Conservation (phyloP, 108 stramenopile species). For the Pseudonitzschia delicatissima region DNA sequence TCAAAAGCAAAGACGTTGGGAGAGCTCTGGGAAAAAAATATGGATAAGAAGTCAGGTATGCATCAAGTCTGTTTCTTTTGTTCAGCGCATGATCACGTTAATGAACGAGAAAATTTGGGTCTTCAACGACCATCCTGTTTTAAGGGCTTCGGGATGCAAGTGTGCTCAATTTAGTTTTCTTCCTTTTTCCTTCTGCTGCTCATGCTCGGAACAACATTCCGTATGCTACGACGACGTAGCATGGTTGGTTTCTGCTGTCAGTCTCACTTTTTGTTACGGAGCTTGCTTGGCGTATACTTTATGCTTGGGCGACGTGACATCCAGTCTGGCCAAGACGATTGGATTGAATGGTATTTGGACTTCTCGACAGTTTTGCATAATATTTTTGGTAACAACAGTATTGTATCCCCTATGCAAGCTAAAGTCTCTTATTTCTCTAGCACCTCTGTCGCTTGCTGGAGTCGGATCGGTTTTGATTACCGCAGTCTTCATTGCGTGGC, state of each 20-base stretch:
- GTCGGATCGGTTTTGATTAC: constrained; percentile 64
- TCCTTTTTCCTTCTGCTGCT: too few species aligned
- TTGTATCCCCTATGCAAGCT: constrained; percentile 74
- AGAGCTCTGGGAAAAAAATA: constrained; percentile 83
- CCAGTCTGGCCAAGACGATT: constrained; percentile 34
- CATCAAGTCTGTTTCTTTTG: neutral
- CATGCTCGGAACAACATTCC: too few species aligned
- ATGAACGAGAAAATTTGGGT: too few species aligned
- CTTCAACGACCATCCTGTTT: too few species aligned
- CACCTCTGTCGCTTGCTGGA: constrained; percentile 68
- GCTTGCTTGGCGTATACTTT: constrained; percentile 81
- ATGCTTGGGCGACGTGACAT: constrained; percentile 77
- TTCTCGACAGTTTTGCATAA: constrained; percentile 49
- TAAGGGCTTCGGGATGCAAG: too few species aligned
- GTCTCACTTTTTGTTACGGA: constrained; percentile 71
- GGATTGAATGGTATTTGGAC: constrained; percentile 33
- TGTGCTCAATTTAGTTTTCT: too few species aligned
- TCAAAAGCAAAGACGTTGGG: constrained; percentile 47
- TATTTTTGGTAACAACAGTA: constrained; percentile 44
- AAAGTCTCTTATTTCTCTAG: constrained; percentile 55
- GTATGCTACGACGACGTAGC: too few species aligned
- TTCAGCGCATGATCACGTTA: too few species aligned
- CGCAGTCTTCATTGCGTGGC: constrained; percentile 60
- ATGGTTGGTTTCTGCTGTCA: constrained; percentile 69
- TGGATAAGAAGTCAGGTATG: constrained; percentile 38